These are phyloP conservation scores for Ophiostoma sp. DNA, from an alignment of 2,329 filamentous ascomycete species.

Conservation along the genomic window DNA sequence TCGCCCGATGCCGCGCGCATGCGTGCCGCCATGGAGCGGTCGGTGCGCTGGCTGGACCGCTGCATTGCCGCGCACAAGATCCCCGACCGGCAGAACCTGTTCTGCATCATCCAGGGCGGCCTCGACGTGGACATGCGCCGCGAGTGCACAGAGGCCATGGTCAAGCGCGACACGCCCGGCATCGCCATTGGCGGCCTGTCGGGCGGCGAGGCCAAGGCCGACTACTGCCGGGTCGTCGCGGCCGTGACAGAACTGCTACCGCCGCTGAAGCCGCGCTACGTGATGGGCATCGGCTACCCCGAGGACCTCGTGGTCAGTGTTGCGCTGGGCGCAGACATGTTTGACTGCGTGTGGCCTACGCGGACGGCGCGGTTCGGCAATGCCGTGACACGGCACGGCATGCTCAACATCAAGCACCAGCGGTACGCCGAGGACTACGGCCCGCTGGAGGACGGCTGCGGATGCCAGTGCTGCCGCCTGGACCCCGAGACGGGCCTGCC, in stretches of 20 bases:
- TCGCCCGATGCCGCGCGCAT: slow-evolving; percentile 85
- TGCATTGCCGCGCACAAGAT: slow-evolving; percentile 87
- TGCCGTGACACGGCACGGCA: slow-evolving; percentile 73
- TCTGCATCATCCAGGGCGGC: slow-evolving; percentile 97
- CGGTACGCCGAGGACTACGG: slow-evolving; percentile 73
- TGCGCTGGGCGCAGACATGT: slow-evolving; percentile 96
- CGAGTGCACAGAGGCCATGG: slow-evolving; percentile 82
- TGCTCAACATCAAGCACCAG: slow-evolving; percentile 78
- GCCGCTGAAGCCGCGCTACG: slow-evolving; percentile 90
- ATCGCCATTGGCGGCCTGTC: slow-evolving; percentile 95
- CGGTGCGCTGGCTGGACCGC: slow-evolving; percentile 90
- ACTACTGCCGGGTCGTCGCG: slow-evolving; percentile 85
- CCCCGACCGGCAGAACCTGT: slow-evolving; percentile 80
- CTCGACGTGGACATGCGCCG: slow-evolving; percentile 79
- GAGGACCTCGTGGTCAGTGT: slow-evolving; percentile 93
- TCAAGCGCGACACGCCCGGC: slow-evolving; percentile 83
- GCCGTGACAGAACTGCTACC: slow-evolving; percentile 82
- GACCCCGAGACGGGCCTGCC: slow-evolving; percentile 49
- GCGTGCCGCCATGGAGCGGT: slow-evolving; percentile 90
- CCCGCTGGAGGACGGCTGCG: slow-evolving; percentile 77
- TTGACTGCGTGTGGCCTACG: slow-evolving; percentile 98
- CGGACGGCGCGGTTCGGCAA: slow-evolving; percentile 94
- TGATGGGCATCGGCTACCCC: slow-evolving; percentile 98
- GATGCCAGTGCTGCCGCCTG: slow-evolving; percentile 69
- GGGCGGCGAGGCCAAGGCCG: slow-evolving; percentile 87